Conservation (phyloP, 139 green algal species). For the Trebouxia sp. region DNA sequence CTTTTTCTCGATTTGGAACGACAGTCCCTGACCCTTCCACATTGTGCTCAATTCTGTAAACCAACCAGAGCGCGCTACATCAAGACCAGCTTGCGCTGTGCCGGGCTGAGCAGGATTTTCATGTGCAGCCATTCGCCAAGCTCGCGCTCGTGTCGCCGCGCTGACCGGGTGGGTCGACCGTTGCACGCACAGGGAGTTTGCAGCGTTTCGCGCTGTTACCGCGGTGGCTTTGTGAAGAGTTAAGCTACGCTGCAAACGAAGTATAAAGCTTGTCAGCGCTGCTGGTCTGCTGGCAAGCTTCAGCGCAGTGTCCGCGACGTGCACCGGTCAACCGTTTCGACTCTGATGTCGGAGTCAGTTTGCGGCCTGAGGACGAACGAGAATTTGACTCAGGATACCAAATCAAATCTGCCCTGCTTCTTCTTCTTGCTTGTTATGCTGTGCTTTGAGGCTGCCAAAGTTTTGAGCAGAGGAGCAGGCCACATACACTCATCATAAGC, state of each 20-base stretch:
- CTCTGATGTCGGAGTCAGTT: not conserved
- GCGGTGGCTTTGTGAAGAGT: too few species aligned
- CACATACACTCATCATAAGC: too few species aligned
- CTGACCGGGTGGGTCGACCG: not conserved
- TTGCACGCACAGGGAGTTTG: not conserved
- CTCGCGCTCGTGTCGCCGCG: not conserved
- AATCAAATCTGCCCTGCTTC: too few species aligned
- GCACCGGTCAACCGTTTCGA: not conserved
- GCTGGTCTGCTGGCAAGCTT: too few species aligned
- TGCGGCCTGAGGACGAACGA: not conserved
- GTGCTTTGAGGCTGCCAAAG: too few species aligned
- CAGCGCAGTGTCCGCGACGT: not conserved
- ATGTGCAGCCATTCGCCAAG: not conserved
- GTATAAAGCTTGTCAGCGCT: too few species aligned
- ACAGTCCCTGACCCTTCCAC: constrained; percentile 94
- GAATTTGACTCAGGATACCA: not conserved
- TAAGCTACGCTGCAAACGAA: too few species aligned
- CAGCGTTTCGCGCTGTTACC: too few species aligned
- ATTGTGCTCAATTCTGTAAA: constrained; percentile 87
- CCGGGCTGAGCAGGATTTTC: constrained; percentile 35
- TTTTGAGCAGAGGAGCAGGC: too few species aligned
- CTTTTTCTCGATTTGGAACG: constrained; percentile 87
- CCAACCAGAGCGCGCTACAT: constrained; percentile 76
- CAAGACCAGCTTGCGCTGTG: constrained; percentile 40
- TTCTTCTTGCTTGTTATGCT: too few species aligned